Evolutionary conservation across 148 eudicot genomes (phyloP).

Genomic region (Amaranthus palmeri): DNA sequence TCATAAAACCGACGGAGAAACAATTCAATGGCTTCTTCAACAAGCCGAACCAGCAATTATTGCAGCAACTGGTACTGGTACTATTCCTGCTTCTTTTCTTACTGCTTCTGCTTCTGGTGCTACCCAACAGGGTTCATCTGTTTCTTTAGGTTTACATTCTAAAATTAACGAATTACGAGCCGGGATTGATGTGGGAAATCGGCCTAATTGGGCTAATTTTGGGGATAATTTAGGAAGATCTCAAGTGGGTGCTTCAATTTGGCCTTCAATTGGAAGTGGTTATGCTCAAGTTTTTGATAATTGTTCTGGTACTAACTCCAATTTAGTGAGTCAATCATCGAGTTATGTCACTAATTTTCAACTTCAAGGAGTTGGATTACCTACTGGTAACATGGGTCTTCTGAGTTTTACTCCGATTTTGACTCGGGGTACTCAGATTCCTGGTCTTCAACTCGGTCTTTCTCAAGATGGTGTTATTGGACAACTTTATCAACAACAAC

Average conservation of each 20-base stretch:
- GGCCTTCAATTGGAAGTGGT: slow-evolving; percentile 42
- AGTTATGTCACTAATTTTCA: slow-evolving; percentile 46
- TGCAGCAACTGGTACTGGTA: slow-evolving; percentile 74
- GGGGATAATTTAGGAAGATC: slow-evolving; percentile 46
- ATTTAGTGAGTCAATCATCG: slow-evolving; percentile 36
- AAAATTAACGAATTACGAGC: slow-evolving; percentile 32
- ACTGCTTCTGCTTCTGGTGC: slow-evolving; percentile 41
- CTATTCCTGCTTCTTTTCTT: slow-evolving; percentile 67
- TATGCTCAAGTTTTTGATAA: slow-evolving; percentile 27
- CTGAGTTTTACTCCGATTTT: slow-evolving; percentile 72
- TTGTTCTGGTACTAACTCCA: slow-evolving; percentile 8
- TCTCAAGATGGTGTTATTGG: slow-evolving; percentile 63
- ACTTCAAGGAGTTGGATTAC: slow-evolving; percentile 55
- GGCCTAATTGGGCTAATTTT: slow-evolving; percentile 25
- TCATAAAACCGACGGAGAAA: slow-evolving; percentile 81
- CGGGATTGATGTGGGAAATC: slow-evolving; percentile 12
- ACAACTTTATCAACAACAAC: slow-evolving; percentile 53
- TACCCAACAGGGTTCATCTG: slow-evolving; percentile 5
- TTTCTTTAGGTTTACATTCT: slow-evolving; percentile 42
- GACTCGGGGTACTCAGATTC: slow-evolving; percentile 42
- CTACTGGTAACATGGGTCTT: slow-evolving; percentile 39
- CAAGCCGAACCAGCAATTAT: slow-evolving; percentile 71
- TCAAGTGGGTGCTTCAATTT: slow-evolving; percentile 36
- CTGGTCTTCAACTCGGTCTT: slow-evolving; percentile 73
- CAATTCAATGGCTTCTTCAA: slow-evolving; percentile 83